Conservation (phyloP, 176 grass and related monocot species). For the Aechmea fasciata region DNA sequence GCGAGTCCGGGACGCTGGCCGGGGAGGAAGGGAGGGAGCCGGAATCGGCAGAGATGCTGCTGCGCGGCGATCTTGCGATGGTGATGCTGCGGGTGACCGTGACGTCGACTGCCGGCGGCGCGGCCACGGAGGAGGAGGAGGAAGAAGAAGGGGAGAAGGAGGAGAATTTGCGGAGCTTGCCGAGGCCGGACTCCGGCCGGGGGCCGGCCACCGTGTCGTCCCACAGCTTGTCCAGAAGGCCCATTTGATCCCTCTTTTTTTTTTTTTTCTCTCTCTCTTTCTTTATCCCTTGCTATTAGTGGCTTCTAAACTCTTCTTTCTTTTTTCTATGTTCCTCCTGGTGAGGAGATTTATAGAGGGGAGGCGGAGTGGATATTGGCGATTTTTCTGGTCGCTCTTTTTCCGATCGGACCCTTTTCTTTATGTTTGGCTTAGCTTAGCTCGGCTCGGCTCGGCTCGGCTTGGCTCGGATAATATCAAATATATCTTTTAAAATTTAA, state of each 20-base stretch:
- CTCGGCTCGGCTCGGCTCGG: too few species aligned
- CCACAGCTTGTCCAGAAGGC: conserved; percentile 83
- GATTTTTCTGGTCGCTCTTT: too few species aligned
- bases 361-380: background rate
- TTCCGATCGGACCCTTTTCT: too few species aligned
- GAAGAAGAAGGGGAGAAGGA: conserved; percentile 55
- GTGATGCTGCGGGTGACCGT: conserved; percentile 65
- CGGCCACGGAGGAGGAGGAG: background rate
- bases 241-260: conserved; percentile 27
- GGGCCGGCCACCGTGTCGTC: conserved; percentile 93
- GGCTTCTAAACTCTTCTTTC: background rate
- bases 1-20: conserved; percentile 52
- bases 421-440: too few species aligned
- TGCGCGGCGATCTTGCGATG: conserved; percentile 30
- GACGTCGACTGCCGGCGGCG: conserved; percentile 1
- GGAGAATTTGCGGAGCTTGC: conserved; percentile 73
- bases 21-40: conserved; percentile 39
- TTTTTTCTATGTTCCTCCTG: background rate
- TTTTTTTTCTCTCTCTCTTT: background rate
- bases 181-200: conserved; percentile 66
- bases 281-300: too few species aligned
- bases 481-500: too few species aligned
- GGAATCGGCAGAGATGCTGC: background rate
- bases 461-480: too few species aligned
- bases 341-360: background rate